A percentile compares a stretch with the other conserved stretches of the same genome.
These are phyloP conservation scores for Metschnikowia picachoensis DNA, from an alignment of 805 yeast genomes.

Conservation along the genomic window DNA sequence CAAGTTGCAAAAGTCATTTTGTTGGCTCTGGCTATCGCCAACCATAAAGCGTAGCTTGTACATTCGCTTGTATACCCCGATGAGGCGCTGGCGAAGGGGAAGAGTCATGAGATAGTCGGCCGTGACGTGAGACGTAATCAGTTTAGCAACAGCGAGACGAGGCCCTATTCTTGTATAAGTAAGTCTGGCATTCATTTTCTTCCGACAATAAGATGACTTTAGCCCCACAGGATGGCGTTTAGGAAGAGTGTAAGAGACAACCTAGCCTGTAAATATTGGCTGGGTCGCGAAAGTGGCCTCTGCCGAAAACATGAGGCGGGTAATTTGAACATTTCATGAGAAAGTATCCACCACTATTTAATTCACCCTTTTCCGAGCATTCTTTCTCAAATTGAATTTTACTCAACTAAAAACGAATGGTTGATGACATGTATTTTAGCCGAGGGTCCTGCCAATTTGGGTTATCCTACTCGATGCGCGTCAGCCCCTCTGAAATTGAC, in stretches of 20 bases:
- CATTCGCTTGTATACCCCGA: conserved; percentile 28
- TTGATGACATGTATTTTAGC: conserved; percentile 3
- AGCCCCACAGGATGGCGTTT: neutral
- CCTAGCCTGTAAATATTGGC: too few species aligned
- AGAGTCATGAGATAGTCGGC: conserved; percentile 6
- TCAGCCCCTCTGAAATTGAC: neutral
- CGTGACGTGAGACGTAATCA: conserved; percentile 9
- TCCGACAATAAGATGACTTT: too few species aligned
- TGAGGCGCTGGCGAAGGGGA: conserved; percentile 6
- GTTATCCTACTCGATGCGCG: conserved; percentile 1
- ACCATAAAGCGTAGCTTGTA: conserved; percentile 28
- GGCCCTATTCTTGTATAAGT: conserved; percentile 12
- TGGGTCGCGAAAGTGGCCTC: too few species aligned
- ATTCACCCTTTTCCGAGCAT: too few species aligned
- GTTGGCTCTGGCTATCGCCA: conserved; percentile 12
- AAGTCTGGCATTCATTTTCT: conserved; percentile 2
- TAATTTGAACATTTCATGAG: too few species aligned
- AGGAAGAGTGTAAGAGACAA: too few species aligned
- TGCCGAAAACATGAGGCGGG: too few species aligned
- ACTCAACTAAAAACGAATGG: neutral
- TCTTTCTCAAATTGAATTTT: too few species aligned
- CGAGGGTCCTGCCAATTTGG: conserved; percentile 3
- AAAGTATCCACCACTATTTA: too few species aligned
- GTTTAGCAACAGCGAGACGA: conserved; percentile 5
- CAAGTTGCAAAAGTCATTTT: conserved; percentile 19